Evolutionary conservation across 352 stramenopile genomes (phyloP).

Genomic region (Pythium pectinolyticum): DNA sequence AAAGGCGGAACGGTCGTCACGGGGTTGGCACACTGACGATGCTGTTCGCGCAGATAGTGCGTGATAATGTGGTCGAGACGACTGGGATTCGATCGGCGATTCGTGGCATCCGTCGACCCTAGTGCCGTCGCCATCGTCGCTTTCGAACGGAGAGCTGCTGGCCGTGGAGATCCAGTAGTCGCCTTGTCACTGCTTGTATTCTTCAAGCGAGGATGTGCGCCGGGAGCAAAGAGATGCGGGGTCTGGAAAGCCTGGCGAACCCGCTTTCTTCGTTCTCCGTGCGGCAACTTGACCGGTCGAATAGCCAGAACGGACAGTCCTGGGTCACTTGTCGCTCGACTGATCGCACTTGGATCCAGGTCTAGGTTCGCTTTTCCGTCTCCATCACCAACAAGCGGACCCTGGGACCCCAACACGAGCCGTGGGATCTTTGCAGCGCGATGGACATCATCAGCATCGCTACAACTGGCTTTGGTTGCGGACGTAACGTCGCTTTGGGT

Average conservation of each 20-base stretch:
- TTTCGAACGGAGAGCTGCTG: not conserved
- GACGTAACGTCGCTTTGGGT: slow-evolving; percentile 8
- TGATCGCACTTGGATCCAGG: not conserved
- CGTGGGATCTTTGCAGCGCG: not conserved
- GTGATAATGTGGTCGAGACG: slow-evolving; percentile 84
- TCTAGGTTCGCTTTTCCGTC: not conserved
- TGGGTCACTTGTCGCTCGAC: not conserved
- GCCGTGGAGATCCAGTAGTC: not conserved
- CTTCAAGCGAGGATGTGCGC: not conserved
- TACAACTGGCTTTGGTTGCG: not conserved
- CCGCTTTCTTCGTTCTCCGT: slow-evolving; percentile 27
- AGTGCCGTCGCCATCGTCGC: not conserved
- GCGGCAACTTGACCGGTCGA: slow-evolving; percentile 1
- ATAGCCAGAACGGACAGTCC: not conserved
- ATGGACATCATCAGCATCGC: not conserved
- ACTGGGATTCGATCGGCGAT: slow-evolving; percentile 25
- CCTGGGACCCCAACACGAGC: not conserved
- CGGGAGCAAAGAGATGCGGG: slow-evolving; percentile 15
- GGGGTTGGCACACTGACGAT: slow-evolving; percentile 85
- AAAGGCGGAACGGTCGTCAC: slow-evolving; percentile 87
- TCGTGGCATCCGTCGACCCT: not conserved
- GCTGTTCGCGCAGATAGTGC: slow-evolving; percentile 86
- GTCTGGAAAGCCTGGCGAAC: slow-evolving; percentile 23
- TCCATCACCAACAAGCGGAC: not conserved
- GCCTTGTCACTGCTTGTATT: slow-evolving; percentile 9